Conservation (phyloP, 2,329 filamentous ascomycete genomes). For the Penicillium sp. region DNA sequence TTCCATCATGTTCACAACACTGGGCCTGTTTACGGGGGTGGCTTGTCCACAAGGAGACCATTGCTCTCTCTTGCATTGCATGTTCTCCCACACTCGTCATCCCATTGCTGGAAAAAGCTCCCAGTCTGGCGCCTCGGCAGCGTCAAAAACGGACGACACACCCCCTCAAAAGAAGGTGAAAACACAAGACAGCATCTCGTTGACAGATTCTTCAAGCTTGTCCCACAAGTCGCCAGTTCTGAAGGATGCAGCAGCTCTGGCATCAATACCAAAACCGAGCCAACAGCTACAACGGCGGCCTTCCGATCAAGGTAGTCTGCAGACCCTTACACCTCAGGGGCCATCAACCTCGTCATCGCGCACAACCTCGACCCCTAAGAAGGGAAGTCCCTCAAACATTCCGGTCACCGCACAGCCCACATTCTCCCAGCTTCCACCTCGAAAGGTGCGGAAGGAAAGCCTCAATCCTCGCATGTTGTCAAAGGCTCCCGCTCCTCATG, state of each 20-base stretch:
- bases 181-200: conserved; percentile 2
- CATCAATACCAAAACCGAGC: conserved; percentile 8
- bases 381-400: neutral
- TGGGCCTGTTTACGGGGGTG: conserved; percentile 56
- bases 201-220: neutral
- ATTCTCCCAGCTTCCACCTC: conserved; percentile 23
- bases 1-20: conserved; percentile 55
- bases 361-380: neutral
- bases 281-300: conserved; percentile 12
- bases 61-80: conserved; percentile 59
- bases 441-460: conserved; percentile 42
- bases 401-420: conserved; percentile 2
- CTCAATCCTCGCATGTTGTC: conserved; percentile 50
- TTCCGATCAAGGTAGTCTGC: conserved; percentile 14
- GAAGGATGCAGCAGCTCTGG: neutral
- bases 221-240: neutral
- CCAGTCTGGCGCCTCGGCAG: conserved; percentile 11
- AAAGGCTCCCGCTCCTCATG: conserved; percentile 47
- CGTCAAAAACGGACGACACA: conserved; percentile 6
- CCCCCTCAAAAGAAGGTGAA: conserved; percentile 38
- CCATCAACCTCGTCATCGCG: conserved; percentile 36
- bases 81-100: conserved; percentile 55
- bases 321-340: conserved; percentile 23
- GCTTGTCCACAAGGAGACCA: conserved; percentile 54
- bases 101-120: conserved; percentile 19